phyloP scores from a whole-genome alignment of 2,329 filamentous ascomycete species.

The Nectriaceae sp. region DNA sequence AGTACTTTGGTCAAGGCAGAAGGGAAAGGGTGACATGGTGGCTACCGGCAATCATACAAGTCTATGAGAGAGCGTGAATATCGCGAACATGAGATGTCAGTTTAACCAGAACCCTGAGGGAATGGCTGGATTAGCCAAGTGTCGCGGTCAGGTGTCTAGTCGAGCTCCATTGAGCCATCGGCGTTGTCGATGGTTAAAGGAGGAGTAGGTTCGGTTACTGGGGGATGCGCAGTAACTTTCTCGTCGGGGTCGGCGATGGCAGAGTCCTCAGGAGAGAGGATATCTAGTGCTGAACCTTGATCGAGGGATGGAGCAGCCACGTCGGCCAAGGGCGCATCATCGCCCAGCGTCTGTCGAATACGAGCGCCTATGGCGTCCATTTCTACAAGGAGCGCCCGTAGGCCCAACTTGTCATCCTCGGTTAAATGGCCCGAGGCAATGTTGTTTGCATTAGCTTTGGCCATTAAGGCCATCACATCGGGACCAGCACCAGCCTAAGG shows the following conservation, averaged over 20 bases:
- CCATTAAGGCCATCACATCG: slow-evolving; percentile 49
- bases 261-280: slow-evolving; percentile 29
- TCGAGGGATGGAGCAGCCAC: slow-evolving; percentile 19
- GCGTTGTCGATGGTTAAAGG: slow-evolving; percentile 42
- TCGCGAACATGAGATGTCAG: too few relatives aligned
- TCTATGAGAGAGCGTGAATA: slow-evolving; percentile 15
- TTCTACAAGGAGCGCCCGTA: slow-evolving; percentile 51
- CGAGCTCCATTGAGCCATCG: slow-evolving; percentile 42
- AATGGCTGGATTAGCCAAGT: too few relatives aligned
- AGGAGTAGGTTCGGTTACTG: slow-evolving; percentile 41
- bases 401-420: slow-evolving; percentile 44
- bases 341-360: slow-evolving; percentile 44
- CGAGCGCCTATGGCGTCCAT: slow-evolving; percentile 46
- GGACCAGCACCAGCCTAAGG: slow-evolving; percentile 47
- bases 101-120: too few relatives aligned
- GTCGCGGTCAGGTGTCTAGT: slow-evolving; percentile 23
- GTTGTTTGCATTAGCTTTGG: slow-evolving; percentile 47
- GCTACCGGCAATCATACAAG: slow-evolving; percentile 14
- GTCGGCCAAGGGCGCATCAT: slow-evolving; percentile 23
- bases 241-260: slow-evolving; percentile 31
- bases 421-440: slow-evolving; percentile 43
- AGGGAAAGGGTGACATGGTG: slow-evolving; percentile 7
- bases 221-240: slow-evolving; percentile 32
- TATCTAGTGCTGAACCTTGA: slow-evolving; percentile 26
- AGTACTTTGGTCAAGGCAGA: slow-evolving; percentile 21